Evolutionary conservation across 2,329 filamentous ascomycete genomes (phyloP).

Genomic region (Cytospora paraplurivora): DNA sequence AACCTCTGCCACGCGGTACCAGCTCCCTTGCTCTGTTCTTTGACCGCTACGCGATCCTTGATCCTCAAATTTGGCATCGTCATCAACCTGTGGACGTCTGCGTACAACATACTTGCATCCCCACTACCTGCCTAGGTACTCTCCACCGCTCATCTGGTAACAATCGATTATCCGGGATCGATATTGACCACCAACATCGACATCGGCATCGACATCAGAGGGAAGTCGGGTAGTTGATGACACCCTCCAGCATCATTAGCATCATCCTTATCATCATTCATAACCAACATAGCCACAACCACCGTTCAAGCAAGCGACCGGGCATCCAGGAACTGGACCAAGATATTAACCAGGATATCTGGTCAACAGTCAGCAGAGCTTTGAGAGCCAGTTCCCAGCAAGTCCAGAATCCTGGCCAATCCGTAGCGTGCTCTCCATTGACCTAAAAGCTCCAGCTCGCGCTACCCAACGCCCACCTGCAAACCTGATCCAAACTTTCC

Average conservation of each 20-base stretch:
- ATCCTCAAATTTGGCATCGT: background rate
- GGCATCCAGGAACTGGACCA: background rate
- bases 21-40: background rate
- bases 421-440: background rate
- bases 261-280: background rate
- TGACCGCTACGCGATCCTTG: background rate
- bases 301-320: background rate
- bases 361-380: background rate
- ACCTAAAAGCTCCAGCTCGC: background rate
- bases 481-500: background rate
- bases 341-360: background rate
- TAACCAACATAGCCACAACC: background rate
- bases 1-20: background rate
- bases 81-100: background rate
- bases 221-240: background rate
- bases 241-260: background rate
- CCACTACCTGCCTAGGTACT: background rate
- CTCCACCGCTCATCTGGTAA: background rate
- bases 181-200: background rate
- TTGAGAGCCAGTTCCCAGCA: background rate
- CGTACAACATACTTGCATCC: background rate
- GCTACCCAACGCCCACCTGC: background rate
- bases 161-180: background rate
- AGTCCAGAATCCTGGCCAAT: background rate
- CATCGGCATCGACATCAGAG: background rate